These are phyloP conservation scores for Leishmania aethiopica DNA, from an alignment of 208 protist genomes.

Conservation along the genomic window DNA sequence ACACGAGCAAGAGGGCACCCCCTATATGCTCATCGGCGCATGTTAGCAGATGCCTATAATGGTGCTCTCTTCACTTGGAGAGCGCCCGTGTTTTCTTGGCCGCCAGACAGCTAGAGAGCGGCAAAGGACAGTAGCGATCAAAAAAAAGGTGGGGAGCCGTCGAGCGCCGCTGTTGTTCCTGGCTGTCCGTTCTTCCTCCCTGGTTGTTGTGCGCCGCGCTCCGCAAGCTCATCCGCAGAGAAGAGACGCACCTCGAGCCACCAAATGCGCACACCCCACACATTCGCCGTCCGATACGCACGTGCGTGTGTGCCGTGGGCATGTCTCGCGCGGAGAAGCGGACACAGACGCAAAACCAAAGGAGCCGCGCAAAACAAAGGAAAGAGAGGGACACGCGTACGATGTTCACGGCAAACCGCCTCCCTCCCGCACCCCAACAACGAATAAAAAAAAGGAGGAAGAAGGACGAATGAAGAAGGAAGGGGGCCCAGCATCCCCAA, in stretches of 20 bases:
- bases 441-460: background rate
- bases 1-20: background rate
- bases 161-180: background rate
- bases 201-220: background rate
- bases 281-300: background rate
- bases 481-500: background rate
- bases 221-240: background rate
- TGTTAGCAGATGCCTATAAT: background rate
- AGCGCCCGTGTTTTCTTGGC: background rate
- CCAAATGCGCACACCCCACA: background rate
- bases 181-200: background rate
- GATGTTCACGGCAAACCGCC: background rate
- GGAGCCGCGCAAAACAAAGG: background rate
- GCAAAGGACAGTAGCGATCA: background rate
- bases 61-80: background rate
- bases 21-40: background rate
- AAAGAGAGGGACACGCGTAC: too few species aligned
- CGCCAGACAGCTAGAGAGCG: background rate
- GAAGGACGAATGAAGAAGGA: conserved; percentile 2
- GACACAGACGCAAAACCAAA: background rate
- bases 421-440: background rate
- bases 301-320: background rate
- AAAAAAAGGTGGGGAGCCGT: background rate
- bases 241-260: background rate
- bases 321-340: background rate